phyloP scores from a whole-genome alignment of 768 basidiomycete species.

The Macrolepiota dolichaula region DNA sequence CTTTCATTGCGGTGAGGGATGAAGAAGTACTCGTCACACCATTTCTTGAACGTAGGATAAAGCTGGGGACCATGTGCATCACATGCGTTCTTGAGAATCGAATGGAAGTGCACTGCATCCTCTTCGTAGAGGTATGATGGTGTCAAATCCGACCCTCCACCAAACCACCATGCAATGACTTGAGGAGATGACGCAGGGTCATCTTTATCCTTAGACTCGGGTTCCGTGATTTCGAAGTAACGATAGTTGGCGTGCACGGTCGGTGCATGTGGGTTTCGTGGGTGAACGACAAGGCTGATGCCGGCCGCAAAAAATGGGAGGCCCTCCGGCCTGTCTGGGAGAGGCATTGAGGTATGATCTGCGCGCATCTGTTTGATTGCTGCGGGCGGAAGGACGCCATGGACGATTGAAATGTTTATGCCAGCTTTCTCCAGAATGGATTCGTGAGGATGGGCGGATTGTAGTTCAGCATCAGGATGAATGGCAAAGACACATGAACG shows the following conservation, averaged over 20 bases:
- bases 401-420: conserved; percentile 90
- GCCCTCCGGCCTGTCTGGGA: conserved; percentile 54
- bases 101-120: conserved; percentile 87
- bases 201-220: conserved; percentile 20
- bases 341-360: conserved; percentile 77
- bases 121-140: conserved; percentile 89
- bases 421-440: conserved; percentile 91
- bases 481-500: conserved; percentile 79
- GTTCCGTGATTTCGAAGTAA: conserved; percentile 89
- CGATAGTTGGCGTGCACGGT: conserved; percentile 97
- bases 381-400: conserved; percentile 82
- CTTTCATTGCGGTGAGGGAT: conserved; percentile 84
- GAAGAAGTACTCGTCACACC: conserved; percentile 98
- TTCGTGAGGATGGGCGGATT: conserved; percentile 18
- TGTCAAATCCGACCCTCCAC: conserved; percentile 93
- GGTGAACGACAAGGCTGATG: conserved; percentile 90
- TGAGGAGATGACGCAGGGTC: conserved; percentile 37
- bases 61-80: conserved; percentile 65
- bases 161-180: conserved; percentile 96
- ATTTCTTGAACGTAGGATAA: conserved; percentile 82
- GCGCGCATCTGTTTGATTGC: conserved; percentile 95
- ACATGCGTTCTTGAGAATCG: conserved; percentile 70
- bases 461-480: conserved; percentile 31
- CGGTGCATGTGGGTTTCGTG: conserved; percentile 88
- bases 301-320: conserved; percentile 95